phyloP scores from a whole-genome alignment of 129 eudicot species.

The Helianthus tuberosus region DNA sequence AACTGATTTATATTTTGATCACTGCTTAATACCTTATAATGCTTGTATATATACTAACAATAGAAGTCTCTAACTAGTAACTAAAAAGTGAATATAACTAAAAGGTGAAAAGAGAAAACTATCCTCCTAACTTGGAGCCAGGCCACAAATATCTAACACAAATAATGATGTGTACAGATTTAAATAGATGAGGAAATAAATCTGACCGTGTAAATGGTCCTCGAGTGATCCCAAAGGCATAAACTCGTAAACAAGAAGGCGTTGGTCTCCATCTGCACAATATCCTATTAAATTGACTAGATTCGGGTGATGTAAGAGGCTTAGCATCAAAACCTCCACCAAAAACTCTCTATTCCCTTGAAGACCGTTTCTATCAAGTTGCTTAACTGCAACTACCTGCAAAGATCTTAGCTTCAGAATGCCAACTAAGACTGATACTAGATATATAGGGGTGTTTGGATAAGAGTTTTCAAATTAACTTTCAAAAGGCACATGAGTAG shows the following conservation, averaged over 20 bases:
- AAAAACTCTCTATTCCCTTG: constrained; percentile 91
- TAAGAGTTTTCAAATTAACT: not conserved
- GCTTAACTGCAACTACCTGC: constrained; percentile 94
- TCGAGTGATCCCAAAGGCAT: constrained; percentile 97
- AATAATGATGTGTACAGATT: not conserved
- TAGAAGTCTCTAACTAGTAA: not conserved
- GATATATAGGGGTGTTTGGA: not conserved
- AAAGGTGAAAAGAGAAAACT: not conserved
- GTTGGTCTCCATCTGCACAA: constrained; percentile 94
- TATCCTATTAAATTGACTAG: constrained; percentile 94
- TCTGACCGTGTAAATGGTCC: constrained; percentile 93
- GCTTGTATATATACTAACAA: not conserved
- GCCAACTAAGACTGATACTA: not conserved
- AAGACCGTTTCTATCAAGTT: constrained; percentile 91
- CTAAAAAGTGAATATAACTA: not conserved
- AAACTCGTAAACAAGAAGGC: constrained; percentile 92
- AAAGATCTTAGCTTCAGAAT: constrained; percentile 28
- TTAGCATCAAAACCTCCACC: constrained; percentile 98
- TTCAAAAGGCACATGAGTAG: not conserved
- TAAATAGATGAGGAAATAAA: not conserved
- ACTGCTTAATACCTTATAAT: not conserved
- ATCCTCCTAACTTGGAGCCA: constrained; percentile 7
- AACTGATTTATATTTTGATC: not conserved
- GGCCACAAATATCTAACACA: constrained; percentile 8
- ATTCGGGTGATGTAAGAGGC: constrained; percentile 85